A percentile compares a stretch with the other conserved stretches of the same genome.
phyloP scores from a whole-genome alignment of 2,329 filamentous ascomycete genomes.

The Pseudofabraea citricarpa region DNA sequence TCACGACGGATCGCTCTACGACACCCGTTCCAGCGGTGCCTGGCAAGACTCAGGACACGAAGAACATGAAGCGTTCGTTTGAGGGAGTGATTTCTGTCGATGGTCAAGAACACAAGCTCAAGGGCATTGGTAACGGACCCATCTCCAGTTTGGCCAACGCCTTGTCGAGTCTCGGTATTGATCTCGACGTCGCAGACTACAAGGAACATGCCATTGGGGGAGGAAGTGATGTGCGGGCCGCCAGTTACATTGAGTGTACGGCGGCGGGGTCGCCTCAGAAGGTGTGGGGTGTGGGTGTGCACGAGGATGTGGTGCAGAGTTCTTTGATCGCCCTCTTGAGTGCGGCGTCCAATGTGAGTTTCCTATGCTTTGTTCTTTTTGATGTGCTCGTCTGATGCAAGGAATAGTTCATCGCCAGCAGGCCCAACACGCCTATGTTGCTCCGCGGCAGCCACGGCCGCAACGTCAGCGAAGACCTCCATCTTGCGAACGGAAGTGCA shows the following conservation, averaged over 20 bases:
- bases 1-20: constrained; percentile 73
- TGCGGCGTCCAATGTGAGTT: constrained; percentile 78
- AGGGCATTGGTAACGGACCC: constrained; percentile 81
- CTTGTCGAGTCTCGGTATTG: constrained; percentile 71
- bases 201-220: constrained; percentile 91
- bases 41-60: constrained; percentile 71
- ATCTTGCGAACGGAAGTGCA: constrained; percentile 29
- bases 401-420: constrained; percentile 66
- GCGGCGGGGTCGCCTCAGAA: constrained; percentile 60
- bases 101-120: constrained; percentile 70
- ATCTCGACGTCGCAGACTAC: constrained; percentile 89
- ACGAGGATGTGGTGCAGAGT: constrained; percentile 88
- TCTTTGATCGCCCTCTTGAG: constrained; percentile 81
- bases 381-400: no score
- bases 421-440: constrained; percentile 63
- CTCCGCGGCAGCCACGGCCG: constrained; percentile 51
- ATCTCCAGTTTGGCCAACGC: constrained; percentile 86
- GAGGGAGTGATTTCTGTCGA: constrained; percentile 81
- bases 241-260: constrained; percentile 89
- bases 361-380: no score
- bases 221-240: constrained; percentile 83
- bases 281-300: constrained; percentile 88
- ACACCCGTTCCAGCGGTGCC: constrained; percentile 65
- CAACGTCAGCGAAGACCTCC: constrained; percentile 34
- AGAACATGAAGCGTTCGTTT: constrained; percentile 76